Evolutionary conservation across 2,329 filamentous ascomycete species (phyloP), one percentile per base, ranked within the genome.

Genomic region (Aschersonia sp.): DNA sequence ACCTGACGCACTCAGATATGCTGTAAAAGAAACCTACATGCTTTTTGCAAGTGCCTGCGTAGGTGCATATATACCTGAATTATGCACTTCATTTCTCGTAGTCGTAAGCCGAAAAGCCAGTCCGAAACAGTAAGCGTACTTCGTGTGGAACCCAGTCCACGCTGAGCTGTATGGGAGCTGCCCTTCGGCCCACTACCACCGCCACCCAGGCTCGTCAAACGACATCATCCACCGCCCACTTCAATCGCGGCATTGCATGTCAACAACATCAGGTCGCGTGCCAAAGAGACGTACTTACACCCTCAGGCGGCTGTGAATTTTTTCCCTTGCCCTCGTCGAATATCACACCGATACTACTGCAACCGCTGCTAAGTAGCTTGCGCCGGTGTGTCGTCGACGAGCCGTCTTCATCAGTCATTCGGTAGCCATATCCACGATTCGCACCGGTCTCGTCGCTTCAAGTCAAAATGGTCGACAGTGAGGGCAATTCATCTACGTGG

Each of bases 401-500:
- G 28, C 43, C 29, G 43, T 44, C 29, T 10, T 31, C 28, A 30
- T 29, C 31, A 28, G 49, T 12, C 40, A 20, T 42, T 20, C 6
- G 9, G 20, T 20, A n/a, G 40, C 10, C 40, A 12, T n/a, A 5
- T 44, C 46, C 29, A 28, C 30, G 12, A 42, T 12, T 28, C 32
- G 30, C 43, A 7, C 29, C 43, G 43, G 28, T 30, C 43, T n/a
- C 28, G 43, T 31, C 54, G 57, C 60, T 57, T 49, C 59, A 9
- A 35, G 59, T 60, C 71, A 91, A 84, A 74, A 96, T 97, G 89
- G 89, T 92, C 75, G 89, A 96, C 80, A 85, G 84, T 74, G 89
- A 94, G 74, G 78, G 85, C 72, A 88, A 81, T 77, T 84, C 87
- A 73, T 89, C 89, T 65, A 97, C 89, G 72, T 97, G 91, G 91